Base-by-base conservation (phyloP, 345 rosid species). In the Populus nigra region DNA sequence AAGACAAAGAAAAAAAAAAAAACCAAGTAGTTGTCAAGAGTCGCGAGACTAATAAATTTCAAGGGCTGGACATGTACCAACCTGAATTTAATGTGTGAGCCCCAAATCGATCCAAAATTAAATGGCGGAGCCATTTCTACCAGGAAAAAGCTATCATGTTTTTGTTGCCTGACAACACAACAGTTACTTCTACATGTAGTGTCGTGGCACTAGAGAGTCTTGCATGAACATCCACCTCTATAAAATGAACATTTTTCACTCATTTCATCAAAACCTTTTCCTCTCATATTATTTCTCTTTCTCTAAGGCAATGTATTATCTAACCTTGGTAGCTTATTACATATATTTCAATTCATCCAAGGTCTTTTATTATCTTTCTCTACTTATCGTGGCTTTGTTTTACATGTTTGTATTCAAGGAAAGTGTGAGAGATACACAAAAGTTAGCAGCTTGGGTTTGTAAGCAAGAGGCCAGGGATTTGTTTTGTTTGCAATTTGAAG, bases 291-390 rank as follows among this genome's bases (percentile, higher is more conserved):
- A 0, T 69, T 22, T 62, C 31, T 43, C 35, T 61, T 6, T 15
- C 8, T 68, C 71, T 8, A 8, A 68, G 1, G 16, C n/a, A 67
- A 84, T 84, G 87, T 84, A 73, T 74, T 76, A 79, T 77, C 47
- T 67, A 23, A 41, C 77, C 0, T 20, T 81, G 76, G 77, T 65
- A 5, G 85, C 83, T 5, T 84, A 84, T 77, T 81, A 81, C 72
- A 69, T 84, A n/a, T 81, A 69, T 25, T 73, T 81, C 61, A 81
- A 81, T 49, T 33, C 72, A 1, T 76, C 49, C 0, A 81, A 79
- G 68, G 79, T 81, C 29, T 1, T 73, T 27, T 84, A 73, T 62
- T 36, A 47, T 31, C 16, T 81, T 27, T 84, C 79, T 73, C 73
- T 84, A 0, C 65, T 84, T 3, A 5, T 66, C 2, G 9, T 79